A percentile compares a stretch with the other conserved stretches of the same genome.
These are phyloP conservation scores for Trichophyton schoenleinii DNA, from an alignment of 2,329 filamentous ascomycete genomes.

Conservation along the genomic window DNA sequence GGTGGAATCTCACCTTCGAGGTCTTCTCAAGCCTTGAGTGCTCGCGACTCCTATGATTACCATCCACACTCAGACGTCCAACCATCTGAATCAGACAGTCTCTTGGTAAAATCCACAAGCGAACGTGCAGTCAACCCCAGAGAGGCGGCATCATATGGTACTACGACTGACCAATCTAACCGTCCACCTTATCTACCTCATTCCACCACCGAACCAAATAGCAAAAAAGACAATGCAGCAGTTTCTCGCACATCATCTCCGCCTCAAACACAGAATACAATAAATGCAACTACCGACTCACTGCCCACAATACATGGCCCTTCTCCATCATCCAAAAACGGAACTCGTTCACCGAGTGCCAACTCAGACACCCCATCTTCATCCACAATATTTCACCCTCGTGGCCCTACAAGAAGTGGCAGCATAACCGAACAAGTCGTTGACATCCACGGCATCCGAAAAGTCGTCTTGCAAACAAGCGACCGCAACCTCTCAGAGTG, in stretches of 20 bases:
- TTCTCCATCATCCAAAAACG: not conserved
- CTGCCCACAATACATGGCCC: not conserved
- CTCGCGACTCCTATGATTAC: slow-evolving; percentile 19
- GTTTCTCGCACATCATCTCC: not conserved
- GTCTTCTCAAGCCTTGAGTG: not conserved
- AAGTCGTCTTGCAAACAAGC: slow-evolving; percentile 60
- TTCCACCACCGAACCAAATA: not conserved
- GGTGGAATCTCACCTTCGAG: slow-evolving; percentile 26
- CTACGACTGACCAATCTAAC: slow-evolving; percentile 21
- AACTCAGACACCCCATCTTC: slow-evolving; percentile 6
- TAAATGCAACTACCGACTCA: not conserved
- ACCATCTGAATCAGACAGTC: slow-evolving; percentile 23
- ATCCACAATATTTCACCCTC: slow-evolving; percentile 15
- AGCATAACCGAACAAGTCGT: slow-evolving; percentile 71
- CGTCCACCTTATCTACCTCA: slow-evolving; percentile 9
- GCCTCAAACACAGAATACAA: not conserved
- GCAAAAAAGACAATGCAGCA: not conserved
- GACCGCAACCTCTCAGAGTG: slow-evolving; percentile 32
- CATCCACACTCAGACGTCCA: slow-evolving; percentile 8
- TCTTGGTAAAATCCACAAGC: slow-evolving; percentile 21
- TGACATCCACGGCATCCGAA: slow-evolving; percentile 60
- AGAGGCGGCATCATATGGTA: slow-evolving; percentile 39
- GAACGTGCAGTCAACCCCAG: slow-evolving; percentile 28
- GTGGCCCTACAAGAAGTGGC: slow-evolving; percentile 50
- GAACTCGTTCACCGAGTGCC: not conserved